Base-by-base conservation (phyloP, 495 filamentous ascomycete genomes). In the Paragyromitra xinjiangensis region DNA sequence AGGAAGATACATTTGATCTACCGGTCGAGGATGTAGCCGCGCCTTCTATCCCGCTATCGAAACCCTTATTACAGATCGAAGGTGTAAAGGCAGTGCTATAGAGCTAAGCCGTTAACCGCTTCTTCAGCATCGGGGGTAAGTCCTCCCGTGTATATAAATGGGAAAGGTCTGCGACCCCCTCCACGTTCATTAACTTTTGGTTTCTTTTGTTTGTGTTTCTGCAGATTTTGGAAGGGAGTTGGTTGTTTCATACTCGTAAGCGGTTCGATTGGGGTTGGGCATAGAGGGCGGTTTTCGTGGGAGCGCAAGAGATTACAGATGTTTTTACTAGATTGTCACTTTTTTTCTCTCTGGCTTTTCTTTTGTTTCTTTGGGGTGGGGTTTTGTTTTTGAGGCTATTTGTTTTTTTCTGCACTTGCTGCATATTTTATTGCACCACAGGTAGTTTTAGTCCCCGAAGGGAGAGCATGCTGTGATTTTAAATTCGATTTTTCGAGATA, bases 141-240 rank as follows among this genome's bases (percentile, higher is more conserved):
- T 29, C 39, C 22, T 50, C 37, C 4, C 42, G 44, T 62, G 53
- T 62, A 63, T 45, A 71, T 16, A 22, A 12, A 37, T 56, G 61
- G 70, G 16, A 62, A 71, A 73, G 74, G 74, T 77, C 74, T 77
- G 74, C 14, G 74, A 73, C 74, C 61, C 61, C 74, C 24, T 51
- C 14, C 37, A 51, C 69, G 53, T 24, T 65, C 73, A 26, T 53
- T 77, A 37, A 22, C 16, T 53, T 62, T 65, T 66, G 2, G 19
- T n/a, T 64, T 64, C 50, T 58, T 58, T 51, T 45, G 19, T 16
- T 8, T 11, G 42, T 45, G 11, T 14, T 59, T 76, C 19, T 34
- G 55, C 19, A 55, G 37, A 16, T 75, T 71, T 61, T 53, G 19
- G 34, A 26, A 22, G 40, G 51, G 58, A 42, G 59, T 73, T 77